These are phyloP conservation scores for Serendipita sp. DNA, from an alignment of 768 basidiomycete genomes.

Conservation along the genomic window DNA sequence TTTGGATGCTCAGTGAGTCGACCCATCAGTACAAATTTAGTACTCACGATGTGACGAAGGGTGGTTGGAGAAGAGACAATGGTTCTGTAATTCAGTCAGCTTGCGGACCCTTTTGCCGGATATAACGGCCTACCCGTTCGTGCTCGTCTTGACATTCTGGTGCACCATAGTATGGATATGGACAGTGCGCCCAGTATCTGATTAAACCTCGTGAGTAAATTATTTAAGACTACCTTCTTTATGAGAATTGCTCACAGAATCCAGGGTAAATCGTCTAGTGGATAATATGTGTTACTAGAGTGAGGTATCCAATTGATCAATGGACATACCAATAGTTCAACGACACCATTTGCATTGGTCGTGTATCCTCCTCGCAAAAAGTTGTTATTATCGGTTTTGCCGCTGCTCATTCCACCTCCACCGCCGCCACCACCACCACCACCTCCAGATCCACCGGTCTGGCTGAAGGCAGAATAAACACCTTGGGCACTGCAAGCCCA, in stretches of 20 bases:
- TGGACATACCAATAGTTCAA: conserved; percentile 15
- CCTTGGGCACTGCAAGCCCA: conserved; percentile 17
- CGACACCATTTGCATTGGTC: conserved; percentile 22
- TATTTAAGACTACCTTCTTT: not conserved
- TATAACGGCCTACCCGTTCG: not conserved
- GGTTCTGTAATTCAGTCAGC: conserved; percentile 12
- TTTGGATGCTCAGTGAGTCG: not conserved
- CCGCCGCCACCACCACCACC: not conserved
- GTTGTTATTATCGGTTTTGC: conserved; percentile 14
- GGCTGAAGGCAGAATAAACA: not conserved
- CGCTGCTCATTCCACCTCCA: not conserved
- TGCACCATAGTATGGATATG: conserved; percentile 25
- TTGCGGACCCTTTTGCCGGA: not conserved
- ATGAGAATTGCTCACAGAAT: conserved; percentile 11
- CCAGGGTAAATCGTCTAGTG: conserved; percentile 21
- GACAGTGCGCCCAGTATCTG: conserved; percentile 19
- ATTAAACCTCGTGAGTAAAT: not conserved
- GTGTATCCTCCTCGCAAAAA: conserved; percentile 24
- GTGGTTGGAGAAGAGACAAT: conserved; percentile 18
- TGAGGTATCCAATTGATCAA: not conserved
- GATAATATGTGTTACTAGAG: not conserved
- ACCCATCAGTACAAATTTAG: not conserved
- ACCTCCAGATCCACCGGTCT: not conserved
- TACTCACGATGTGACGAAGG: conserved; percentile 18
- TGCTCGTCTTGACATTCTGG: conserved; percentile 8